A percentile compares a stretch with the other conserved stretches of the same genome.
These are phyloP conservation scores for Sistotremastrum suecicum DNA, from an alignment of 768 basidiomycete genomes.

Conservation along the genomic window DNA sequence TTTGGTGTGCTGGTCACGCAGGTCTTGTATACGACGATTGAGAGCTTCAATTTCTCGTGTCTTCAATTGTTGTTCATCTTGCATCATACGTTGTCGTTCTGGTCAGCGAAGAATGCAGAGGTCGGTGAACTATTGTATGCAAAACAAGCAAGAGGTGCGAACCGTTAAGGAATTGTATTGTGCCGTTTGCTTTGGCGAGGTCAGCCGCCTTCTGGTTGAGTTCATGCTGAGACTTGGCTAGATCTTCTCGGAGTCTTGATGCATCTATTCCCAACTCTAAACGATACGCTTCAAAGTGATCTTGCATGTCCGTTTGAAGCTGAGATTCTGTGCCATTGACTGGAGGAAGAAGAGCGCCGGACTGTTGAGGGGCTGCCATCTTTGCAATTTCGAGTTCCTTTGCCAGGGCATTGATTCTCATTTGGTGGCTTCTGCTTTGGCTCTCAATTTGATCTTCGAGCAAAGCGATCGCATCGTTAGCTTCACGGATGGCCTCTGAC, in stretches of 20 bases:
- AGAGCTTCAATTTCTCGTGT: conserved; percentile 52
- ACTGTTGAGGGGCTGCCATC: conserved; percentile 50
- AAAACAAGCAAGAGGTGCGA: conserved; percentile 12
- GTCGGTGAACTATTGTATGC: neutral
- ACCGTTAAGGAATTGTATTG: conserved; percentile 69
- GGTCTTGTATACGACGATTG: conserved; percentile 51
- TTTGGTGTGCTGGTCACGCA: conserved; percentile 61
- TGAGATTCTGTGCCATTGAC: conserved; percentile 13
- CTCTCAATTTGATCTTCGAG: conserved; percentile 66
- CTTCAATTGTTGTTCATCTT: conserved; percentile 52
- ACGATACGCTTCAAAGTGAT: conserved; percentile 68
- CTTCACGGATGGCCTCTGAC: conserved; percentile 70
- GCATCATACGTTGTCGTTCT: conserved; percentile 61
- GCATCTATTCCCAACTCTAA: conserved; percentile 73
- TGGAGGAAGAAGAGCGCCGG: conserved; percentile 11
- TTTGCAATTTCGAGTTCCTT: conserved; percentile 83
- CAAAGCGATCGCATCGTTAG: conserved; percentile 73
- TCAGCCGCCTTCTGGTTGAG: conserved; percentile 46
- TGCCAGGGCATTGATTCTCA: conserved; percentile 64
- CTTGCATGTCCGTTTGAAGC: conserved; percentile 43
- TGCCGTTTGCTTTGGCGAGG: conserved; percentile 74
- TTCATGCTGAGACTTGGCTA: conserved; percentile 50
- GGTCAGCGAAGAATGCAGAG: neutral
- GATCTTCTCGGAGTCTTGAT: conserved; percentile 55
- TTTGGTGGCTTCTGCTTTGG: conserved; percentile 56